Evolutionary conservation across 768 basidiomycete genomes (phyloP).

Genomic region (Stropharia rugosoannulata): DNA sequence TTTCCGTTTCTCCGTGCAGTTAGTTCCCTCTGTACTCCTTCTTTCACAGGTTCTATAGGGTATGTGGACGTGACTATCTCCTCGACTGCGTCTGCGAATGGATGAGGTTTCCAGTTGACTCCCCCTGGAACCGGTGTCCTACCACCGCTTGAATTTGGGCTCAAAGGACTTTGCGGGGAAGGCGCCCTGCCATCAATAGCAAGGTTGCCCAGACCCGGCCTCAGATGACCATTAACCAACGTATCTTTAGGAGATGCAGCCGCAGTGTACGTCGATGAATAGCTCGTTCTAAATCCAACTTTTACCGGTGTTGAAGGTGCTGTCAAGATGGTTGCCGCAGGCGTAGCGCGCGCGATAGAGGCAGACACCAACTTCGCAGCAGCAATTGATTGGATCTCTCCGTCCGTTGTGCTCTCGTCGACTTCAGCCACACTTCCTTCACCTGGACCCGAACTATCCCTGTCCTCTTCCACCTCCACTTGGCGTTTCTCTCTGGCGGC

Average conservation of each 20-base stretch:
- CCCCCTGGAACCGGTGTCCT: constrained; percentile 5
- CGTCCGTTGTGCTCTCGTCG: not conserved
- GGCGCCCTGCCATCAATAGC: not conserved
- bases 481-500: not conserved
- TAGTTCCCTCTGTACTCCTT: not conserved
- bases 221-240: not conserved
- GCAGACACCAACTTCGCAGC: constrained; percentile 17
- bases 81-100: constrained; percentile 12
- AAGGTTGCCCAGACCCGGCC: not conserved
- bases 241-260: not conserved
- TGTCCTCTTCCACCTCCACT: not conserved
- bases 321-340: constrained; percentile 15
- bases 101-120: constrained; percentile 13
- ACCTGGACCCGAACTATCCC: not conserved
- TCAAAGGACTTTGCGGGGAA: not conserved
- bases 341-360: constrained; percentile 14
- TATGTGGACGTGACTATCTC: not conserved
- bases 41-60: not conserved
- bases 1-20: constrained; percentile 3
- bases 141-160: not conserved
- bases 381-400: constrained; percentile 8
- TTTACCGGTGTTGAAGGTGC: not conserved
- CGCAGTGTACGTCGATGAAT: not conserved
- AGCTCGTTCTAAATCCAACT: not conserved
- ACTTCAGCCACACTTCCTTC: not conserved